Base-by-base conservation (phyloP, 225 moss, liverwort and hornwort genomes). In the Anthoceros angustus region DNA sequence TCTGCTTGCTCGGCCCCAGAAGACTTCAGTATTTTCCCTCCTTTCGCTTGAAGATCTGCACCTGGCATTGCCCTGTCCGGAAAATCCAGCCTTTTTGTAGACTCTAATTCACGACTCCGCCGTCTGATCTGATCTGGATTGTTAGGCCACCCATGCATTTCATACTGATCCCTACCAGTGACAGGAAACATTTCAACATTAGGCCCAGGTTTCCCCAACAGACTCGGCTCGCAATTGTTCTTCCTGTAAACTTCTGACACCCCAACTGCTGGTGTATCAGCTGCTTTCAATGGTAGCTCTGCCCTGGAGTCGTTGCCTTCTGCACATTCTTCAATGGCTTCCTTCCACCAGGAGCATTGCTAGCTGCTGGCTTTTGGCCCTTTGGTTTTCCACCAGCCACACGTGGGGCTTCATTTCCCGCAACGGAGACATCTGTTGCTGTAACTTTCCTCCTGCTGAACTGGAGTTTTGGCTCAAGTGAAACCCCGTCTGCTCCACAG, bases 301-400 rank as follows among this genome's bases (percentile, higher is more conserved):
- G 55, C 55, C 55, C 55, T 15, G 55, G n/a, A 18, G 18, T 5
- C 55, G 5, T 55, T 9, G 55, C 14, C n/a, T 9, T 55, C 55
- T 55, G 55, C 23, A 55, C 55, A 55, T 7, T 9, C 23, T 55
- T 55, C n/a, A 5, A 55, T 18, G 93, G 79, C 69, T 87, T 83
- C 63, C 77, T 84, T 69, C 88, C 74, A 64, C 82, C 80, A 74
- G 81, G 79, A 40, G 65, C 73, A 42, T 10, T 74, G 73, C 81
- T 87, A 40, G 72, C 72, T 72, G 77, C 85, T 26, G 42, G 66
- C 9, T 21, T 63, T n/a, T 63, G 74, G 42, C 78, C 84, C 64
- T 74, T 84, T 61, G 74, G 84, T 43, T 75, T 87, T 26, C 86
- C 86, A 76, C 70, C 69, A 55, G 25, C 50, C 43, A 81, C 80